Percentiles rank a stretch among this genome's conserved stretches.
These are phyloP conservation scores for Favolaschia claudopus DNA, from an alignment of 768 basidiomycete genomes.

Conservation along the genomic window DNA sequence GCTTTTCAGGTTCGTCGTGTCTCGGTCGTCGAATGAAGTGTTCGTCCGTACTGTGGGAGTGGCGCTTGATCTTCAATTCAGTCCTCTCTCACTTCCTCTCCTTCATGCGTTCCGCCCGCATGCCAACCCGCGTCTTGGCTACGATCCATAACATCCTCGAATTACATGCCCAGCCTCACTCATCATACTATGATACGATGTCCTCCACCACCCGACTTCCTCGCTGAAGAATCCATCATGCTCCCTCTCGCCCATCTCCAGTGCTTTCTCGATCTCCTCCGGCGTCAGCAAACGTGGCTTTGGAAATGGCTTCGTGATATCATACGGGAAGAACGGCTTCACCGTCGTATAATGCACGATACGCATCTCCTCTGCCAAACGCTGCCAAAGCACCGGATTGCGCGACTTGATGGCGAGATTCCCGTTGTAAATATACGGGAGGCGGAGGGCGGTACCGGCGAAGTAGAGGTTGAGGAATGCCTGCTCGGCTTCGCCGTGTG, in stretches of 20 bases:
- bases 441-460: slow-evolving; percentile 37
- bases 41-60: too few relatives aligned
- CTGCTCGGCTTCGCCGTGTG: slow-evolving; percentile 48
- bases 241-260: slow-evolving; percentile 18
- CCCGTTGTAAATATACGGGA: slow-evolving; percentile 45
- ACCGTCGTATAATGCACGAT: slow-evolving; percentile 44
- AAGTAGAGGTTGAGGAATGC: slow-evolving; percentile 51
- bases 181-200: slow-evolving; percentile 36
- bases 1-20: too few relatives aligned
- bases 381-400: slow-evolving; percentile 39
- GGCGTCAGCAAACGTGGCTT: slow-evolving; percentile 26
- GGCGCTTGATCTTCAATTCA: too few relatives aligned
- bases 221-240: slow-evolving; percentile 29
- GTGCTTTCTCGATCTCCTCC: slow-evolving; percentile 31
- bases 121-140: too few relatives aligned
- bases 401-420: slow-evolving; percentile 44
- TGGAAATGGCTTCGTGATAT: too few relatives aligned
- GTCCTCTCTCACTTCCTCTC: too few relatives aligned
- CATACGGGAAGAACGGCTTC: not conserved
- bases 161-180: slow-evolving; percentile 9
- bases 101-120: too few relatives aligned
- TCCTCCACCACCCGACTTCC: slow-evolving; percentile 38
- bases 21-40: too few relatives aligned
- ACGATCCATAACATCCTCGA: not conserved
- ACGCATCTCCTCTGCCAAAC: slow-evolving; percentile 36